A percentile compares a stretch with the other conserved stretches of the same genome.
These are phyloP conservation scores for Russula earlei DNA, from an alignment of 768 basidiomycete species.

Conservation along the genomic window DNA sequence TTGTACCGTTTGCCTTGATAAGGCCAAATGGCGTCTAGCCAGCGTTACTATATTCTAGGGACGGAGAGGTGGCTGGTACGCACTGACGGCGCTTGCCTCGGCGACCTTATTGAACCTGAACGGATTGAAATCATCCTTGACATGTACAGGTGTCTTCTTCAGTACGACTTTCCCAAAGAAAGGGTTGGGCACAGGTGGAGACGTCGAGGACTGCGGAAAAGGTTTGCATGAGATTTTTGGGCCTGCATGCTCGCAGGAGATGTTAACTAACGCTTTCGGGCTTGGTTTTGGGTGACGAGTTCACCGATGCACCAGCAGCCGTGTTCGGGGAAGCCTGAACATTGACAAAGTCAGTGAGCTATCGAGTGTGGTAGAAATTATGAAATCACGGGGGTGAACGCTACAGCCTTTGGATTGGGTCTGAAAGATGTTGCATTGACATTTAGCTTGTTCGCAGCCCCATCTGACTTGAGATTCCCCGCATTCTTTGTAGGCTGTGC, in stretches of 20 bases:
- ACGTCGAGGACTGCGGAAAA: slow-evolving; percentile 3
- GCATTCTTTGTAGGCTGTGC: slow-evolving; percentile 19
- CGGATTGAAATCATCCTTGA: slow-evolving; percentile 97
- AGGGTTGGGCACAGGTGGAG: slow-evolving; percentile 56
- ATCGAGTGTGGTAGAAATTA: neutral
- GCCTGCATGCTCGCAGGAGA: neutral
- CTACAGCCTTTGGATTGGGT: slow-evolving; percentile 72
- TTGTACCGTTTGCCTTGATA: slow-evolving; percentile 84
- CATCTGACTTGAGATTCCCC: slow-evolving; percentile 39
- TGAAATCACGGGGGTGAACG: slow-evolving; percentile 57
- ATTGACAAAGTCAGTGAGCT: slow-evolving; percentile 3
- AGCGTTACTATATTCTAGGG: neutral
- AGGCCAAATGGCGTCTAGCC: slow-evolving; percentile 68
- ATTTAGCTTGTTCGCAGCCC: slow-evolving; percentile 59
- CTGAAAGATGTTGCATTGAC: slow-evolving; percentile 87
- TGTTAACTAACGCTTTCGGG: slow-evolving; percentile 9
- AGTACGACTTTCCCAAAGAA: slow-evolving; percentile 80
- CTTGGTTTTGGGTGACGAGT: slow-evolving; percentile 25
- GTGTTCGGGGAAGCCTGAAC: slow-evolving; percentile 26
- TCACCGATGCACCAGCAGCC: slow-evolving; percentile 18
- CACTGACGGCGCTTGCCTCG: slow-evolving; percentile 66
- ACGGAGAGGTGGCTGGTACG: slow-evolving; percentile 27
- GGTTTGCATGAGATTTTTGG: neutral
- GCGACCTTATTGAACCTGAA: slow-evolving; percentile 82
- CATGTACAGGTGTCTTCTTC: slow-evolving; percentile 74